Base-by-base conservation (phyloP, 352 stramenopile species). In the Poterioochromonas sp. region DNA sequence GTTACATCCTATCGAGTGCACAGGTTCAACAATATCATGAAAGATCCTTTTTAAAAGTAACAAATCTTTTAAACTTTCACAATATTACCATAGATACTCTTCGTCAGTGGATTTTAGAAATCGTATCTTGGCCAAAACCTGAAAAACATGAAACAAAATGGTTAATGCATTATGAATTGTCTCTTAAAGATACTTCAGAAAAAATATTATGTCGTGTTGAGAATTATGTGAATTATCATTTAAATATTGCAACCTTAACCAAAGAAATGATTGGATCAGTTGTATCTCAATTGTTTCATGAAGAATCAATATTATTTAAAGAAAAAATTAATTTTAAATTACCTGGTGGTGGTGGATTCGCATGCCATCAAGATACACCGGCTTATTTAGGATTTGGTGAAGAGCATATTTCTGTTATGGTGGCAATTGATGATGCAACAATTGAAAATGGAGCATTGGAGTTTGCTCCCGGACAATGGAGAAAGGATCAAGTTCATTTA, bases 171-270 rank as follows among this genome's bases (percentile, higher is more conserved):
- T 63, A 34, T n/a, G 53, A 63, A 34, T 5, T 32, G 29, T n/a
- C n/a, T n/a, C n/a, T n/a, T n/a, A 34, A 34, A 32, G 26, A 63
- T 63, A 34, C 8, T 63, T 5, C 8, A 35, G 18, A 35, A 8
- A 5, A 26, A 32, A 63, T 34, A 32, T 11, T 63, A 3, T 63
- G 53, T 29, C 8, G 53, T 32, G 26, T 2, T 35, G 53, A 63
- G 29, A 63, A 63, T 63, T 63, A 32, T 63, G 53, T 63, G 29
- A 63, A 63, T 63, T 63, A 63, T 63, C 53, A 63, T 34, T 26
- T 11, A 29, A 34, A 34, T 63, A 63, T 63, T 5, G 3, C 8
- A 5, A 11, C 8, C 8, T 34, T 63, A 63, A 8, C 18, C 5
- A 63, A 35, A 34, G 53, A 63, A 35, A 63, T 63, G 11, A 29